phyloP scores from a whole-genome alignment of 1,139 yeast genomes.

The Yamadazyma songkhlaensis region DNA sequence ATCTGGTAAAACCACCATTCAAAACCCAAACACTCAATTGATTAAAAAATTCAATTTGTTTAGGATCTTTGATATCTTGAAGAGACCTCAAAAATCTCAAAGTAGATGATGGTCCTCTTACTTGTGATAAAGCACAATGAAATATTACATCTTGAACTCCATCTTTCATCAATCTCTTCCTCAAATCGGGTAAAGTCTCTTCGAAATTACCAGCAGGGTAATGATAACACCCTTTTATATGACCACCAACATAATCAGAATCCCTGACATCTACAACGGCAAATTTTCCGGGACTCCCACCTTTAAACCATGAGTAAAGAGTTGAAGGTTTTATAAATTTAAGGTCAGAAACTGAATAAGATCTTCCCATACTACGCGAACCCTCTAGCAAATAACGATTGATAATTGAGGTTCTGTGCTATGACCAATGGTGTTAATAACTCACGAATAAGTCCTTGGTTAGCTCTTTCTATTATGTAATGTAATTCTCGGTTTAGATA shows the following conservation, averaged over 20 bases:
- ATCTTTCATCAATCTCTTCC: slow-evolving; percentile 28
- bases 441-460: too few species aligned
- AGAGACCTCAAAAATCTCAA: slow-evolving; percentile 58
- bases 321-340: slow-evolving; percentile 44
- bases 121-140: slow-evolving; percentile 89
- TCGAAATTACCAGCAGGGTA: slow-evolving; percentile 56
- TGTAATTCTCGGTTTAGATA: too few species aligned
- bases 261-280: slow-evolving; percentile 87
- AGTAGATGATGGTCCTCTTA: slow-evolving; percentile 86
- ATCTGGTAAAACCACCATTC: slow-evolving; percentile 78
- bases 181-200: slow-evolving; percentile 40
- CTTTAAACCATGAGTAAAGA: slow-evolving; percentile 45
- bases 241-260: slow-evolving; percentile 67
- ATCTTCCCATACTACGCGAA: slow-evolving; percentile 2
- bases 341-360: slow-evolving; percentile 27
- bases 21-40: slow-evolving; percentile 64
- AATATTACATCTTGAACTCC: slow-evolving; percentile 62
- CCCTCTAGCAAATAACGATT: neutral
- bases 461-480: too few species aligned
- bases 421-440: too few species aligned
- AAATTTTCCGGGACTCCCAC: slow-evolving; percentile 44
- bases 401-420: too few species aligned
- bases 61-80: slow-evolving; percentile 31
- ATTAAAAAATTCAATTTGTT: slow-evolving; percentile 21
- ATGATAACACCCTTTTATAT: slow-evolving; percentile 60